phyloP scores from a whole-genome alignment of 768 basidiomycete genomes.

The Pleurotus platypus region DNA sequence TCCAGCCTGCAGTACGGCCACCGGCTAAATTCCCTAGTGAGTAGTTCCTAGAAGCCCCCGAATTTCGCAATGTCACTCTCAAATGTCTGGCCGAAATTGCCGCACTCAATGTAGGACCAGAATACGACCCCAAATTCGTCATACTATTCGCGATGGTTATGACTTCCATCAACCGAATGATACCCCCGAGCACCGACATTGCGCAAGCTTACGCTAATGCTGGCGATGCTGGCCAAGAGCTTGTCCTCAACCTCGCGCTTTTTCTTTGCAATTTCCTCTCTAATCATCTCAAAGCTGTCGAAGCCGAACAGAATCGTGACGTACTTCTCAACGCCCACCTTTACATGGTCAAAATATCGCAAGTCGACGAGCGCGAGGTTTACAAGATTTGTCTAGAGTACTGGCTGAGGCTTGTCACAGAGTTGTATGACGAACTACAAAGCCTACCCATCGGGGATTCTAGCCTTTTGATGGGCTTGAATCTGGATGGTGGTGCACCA shows the following conservation, averaged over 20 bases:
- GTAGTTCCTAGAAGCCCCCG: constrained; percentile 94
- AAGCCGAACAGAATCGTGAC: constrained; percentile 86
- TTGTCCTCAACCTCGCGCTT: constrained; percentile 94
- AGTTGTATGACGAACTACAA: constrained; percentile 97
- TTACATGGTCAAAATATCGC: constrained; percentile 97
- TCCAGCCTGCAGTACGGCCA: constrained; percentile 5
- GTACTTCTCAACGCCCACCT: constrained; percentile 94
- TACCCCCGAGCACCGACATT: constrained; percentile 93
- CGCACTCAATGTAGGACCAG: constrained; percentile 87
- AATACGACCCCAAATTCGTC: constrained; percentile 98
- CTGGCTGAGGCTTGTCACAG: constrained; percentile 93
- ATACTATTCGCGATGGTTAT: constrained; percentile 98
- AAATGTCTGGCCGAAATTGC: constrained; percentile 98
- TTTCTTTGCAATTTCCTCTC: constrained; percentile 97
- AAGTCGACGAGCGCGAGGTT: constrained; percentile 97
- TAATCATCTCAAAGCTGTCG: constrained; percentile 90
- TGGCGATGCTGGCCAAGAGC: constrained; percentile 90
- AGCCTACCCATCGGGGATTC: constrained; percentile 85
- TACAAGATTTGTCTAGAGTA: constrained; percentile 99
- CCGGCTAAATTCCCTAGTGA: constrained; percentile 12
- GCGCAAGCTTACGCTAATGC: constrained; percentile 88
- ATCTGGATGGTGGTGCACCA: constrained; percentile 65
- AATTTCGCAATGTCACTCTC: constrained; percentile 95
- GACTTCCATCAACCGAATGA: constrained; percentile 96
- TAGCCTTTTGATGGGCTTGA: constrained; percentile 85